Evolutionary conservation across 805 yeast genomes (phyloP), one percentile per base, ranked within the genome.

Genomic region (Candida boidinii): DNA sequence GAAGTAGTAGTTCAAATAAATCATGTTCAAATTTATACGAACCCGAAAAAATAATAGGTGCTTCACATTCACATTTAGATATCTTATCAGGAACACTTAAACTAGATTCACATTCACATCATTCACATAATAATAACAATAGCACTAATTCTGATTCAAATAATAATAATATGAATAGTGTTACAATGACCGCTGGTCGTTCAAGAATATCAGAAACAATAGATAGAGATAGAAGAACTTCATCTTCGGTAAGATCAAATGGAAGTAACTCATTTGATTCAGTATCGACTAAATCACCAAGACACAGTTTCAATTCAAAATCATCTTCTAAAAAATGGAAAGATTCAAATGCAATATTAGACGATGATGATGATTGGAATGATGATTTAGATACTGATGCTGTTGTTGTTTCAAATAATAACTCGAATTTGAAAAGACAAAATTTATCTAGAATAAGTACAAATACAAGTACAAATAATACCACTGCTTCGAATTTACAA

Each of bases 281-380:
- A n/a, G n/a, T n/a, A n/a, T n/a, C n/a, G n/a, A n/a, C n/a, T n/a
- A 32, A 28, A 16, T 35, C 46, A 17, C 50, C 41, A 23, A 37
- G 44, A 22, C 33, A 42, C 19, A 42, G 45, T 29, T 18, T 39
- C 18, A 39, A 34, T 20, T 24, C 38, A 12, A 3, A 35, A 11
- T 37, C 35, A 28, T 34, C 42, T 5, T 4, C 40, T 26, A 17
- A 33, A 38, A 31, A 26, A 31, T 22, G 33, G 18, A 59, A 21
- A 51, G 40, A 30, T 55, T 54, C 37, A 30, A 24, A 29, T 57
- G 36, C 80, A 79, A 49, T 63, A 76, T 28, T 39, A n/a, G 95
- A 87, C 50, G 60, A 79, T 36, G 95, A 87, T 52, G 94, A 83
- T 45, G 96, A 86, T 55, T 87, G 96, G 96, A 90, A 86, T 53